Evolutionary conservation across 331 rosid species (phyloP).

Genomic region (Arachis monticola): DNA sequence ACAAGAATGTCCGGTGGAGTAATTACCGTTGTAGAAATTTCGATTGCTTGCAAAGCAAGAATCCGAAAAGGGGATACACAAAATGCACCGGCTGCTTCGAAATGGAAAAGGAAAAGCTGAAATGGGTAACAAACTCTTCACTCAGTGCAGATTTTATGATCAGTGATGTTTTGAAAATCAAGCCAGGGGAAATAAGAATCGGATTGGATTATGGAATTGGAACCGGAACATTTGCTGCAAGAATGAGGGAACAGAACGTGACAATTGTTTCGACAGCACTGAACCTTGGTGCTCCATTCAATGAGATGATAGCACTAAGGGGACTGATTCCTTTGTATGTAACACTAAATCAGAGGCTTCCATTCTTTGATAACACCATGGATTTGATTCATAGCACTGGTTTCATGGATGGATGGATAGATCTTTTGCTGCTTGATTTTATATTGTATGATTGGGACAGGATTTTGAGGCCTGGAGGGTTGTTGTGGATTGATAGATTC

Average conservation of each 20-base stretch:
- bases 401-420: conserved; percentile 91
- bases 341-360: conserved; percentile 81
- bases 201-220: conserved; percentile 83
- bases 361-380: conserved; percentile 88
- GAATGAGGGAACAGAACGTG: conserved; percentile 83
- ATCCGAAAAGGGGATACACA: conserved; percentile 68
- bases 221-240: conserved; percentile 90
- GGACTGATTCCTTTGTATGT: conserved; percentile 81
- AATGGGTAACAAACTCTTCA: conserved; percentile 73
- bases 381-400: conserved; percentile 86
- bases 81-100: conserved; percentile 89
- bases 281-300: conserved; percentile 92
- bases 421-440: conserved; percentile 73
- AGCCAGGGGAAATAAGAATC: conserved; percentile 71
- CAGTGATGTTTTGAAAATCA: conserved; percentile 53
- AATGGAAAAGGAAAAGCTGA: conserved; percentile 83
- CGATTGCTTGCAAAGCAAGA: conserved; percentile 70
- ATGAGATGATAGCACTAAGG: conserved; percentile 81
- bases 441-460: conserved; percentile 92
- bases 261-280: conserved; percentile 80
- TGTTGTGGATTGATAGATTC: conserved; percentile 80
- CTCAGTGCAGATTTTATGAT: conserved; percentile 57
- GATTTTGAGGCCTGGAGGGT: conserved; percentile 78
- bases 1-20: conserved; percentile 85
- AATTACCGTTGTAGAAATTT: conserved; percentile 81